Percentiles rank a stretch among this genome's conserved stretches.
phyloP scores from a whole-genome alignment of 768 basidiomycete genomes.

The Nidularia pulvinata region DNA sequence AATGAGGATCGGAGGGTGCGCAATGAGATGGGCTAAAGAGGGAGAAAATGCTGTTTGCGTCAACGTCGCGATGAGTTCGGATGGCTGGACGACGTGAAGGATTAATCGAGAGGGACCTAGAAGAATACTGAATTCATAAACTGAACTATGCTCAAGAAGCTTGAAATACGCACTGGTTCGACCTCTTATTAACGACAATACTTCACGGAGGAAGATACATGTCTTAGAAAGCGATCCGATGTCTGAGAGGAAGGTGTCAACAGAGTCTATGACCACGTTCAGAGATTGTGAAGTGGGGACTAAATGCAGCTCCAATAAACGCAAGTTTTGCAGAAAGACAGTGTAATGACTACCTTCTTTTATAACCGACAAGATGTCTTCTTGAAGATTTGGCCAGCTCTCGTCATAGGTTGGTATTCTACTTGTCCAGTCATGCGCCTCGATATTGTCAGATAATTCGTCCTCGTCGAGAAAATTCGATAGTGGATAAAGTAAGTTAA shows the following conservation, averaged over 20 bases:
- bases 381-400: constrained; percentile 23
- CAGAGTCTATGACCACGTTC: constrained; percentile 70
- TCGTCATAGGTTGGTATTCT: constrained; percentile 54
- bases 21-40: constrained; percentile 59
- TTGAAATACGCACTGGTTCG: constrained; percentile 59
- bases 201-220: constrained; percentile 47
- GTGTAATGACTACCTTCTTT: constrained; percentile 29
- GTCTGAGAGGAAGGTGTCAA: constrained; percentile 65
- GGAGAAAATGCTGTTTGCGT: constrained; percentile 64
- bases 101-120: constrained; percentile 58
- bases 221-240: constrained; percentile 51
- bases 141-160: constrained; percentile 13
- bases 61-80: constrained; percentile 52
- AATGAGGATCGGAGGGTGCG: constrained; percentile 74
- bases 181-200: constrained; percentile 40
- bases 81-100: constrained; percentile 51
- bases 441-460: constrained; percentile 22
- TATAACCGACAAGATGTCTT: constrained; percentile 38
- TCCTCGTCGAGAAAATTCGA: constrained; percentile 33
- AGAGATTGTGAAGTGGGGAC: constrained; percentile 46
- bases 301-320: constrained; percentile 7
- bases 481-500: constrained; percentile 59
- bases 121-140: constrained; percentile 2
- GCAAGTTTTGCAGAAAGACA: background rate
- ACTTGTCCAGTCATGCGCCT: constrained; percentile 48